These are phyloP conservation scores for Rhizopus microsporus DNA, from an alignment of 371 early-diverging fungal genomes.

Conservation along the genomic window DNA sequence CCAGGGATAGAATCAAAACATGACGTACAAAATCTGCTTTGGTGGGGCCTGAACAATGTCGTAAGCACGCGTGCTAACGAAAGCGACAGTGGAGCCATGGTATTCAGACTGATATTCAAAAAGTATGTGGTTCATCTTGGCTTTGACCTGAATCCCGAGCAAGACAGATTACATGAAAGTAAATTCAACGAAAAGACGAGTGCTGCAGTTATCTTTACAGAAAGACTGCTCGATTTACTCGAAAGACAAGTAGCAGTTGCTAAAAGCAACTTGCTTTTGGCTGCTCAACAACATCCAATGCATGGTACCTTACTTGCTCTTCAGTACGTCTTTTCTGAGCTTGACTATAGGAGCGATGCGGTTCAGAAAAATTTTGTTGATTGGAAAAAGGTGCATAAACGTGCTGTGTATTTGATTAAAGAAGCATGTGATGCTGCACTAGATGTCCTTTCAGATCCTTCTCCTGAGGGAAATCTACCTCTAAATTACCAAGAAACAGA, in stretches of 20 bases:
- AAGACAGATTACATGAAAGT: constrained; percentile 15
- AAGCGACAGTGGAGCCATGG: constrained; percentile 81
- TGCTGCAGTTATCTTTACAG: constrained; percentile 42
- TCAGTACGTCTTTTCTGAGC: constrained; percentile 65
- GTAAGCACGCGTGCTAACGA: constrained; percentile 76
- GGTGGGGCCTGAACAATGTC: constrained; percentile 65
- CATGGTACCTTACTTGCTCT: constrained; percentile 75
- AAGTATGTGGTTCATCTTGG: constrained; percentile 71
- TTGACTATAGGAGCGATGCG: constrained; percentile 45
- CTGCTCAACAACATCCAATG: constrained; percentile 73
- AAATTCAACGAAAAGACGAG: not conserved
- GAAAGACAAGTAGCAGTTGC: constrained; percentile 58
- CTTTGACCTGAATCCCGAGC: constrained; percentile 45
- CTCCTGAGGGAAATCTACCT: constrained; percentile 85
- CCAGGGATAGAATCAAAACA: constrained; percentile 48
- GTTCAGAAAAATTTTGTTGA: constrained; percentile 34
- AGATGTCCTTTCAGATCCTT: constrained; percentile 71
- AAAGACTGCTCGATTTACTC: constrained; percentile 54
- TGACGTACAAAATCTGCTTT: constrained; percentile 57
- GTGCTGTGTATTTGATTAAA: constrained; percentile 51
- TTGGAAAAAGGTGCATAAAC: constrained; percentile 50
- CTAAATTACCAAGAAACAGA: constrained; percentile 73
- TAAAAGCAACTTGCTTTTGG: constrained; percentile 59
- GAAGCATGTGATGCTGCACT: constrained; percentile 62
- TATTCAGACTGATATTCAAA: constrained; percentile 75